Evolutionary conservation across 2,329 filamentous ascomycete species (phyloP), one percentile per base, ranked within the genome.

Genomic region (Eurotiales sp.): DNA sequence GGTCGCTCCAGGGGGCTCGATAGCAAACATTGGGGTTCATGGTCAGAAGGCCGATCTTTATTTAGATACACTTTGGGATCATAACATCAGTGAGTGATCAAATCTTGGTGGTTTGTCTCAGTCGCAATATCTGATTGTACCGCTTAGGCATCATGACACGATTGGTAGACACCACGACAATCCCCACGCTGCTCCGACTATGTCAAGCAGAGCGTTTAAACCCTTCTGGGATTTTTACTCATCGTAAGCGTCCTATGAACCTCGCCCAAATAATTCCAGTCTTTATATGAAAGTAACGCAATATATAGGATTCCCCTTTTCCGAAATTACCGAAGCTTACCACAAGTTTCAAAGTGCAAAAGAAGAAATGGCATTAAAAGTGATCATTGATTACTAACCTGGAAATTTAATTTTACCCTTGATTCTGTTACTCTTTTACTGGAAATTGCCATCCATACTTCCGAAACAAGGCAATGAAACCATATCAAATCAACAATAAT

Each of bases 11-110:
- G 80, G 79, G 1, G 80, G 78, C 3, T 66, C 70, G 0, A 74
- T 83, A 55, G 80, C 79, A 3, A 83, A 82, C 58, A 72, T 83
- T 2, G 80, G 80, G 8, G 80, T 83, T 6, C 79, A 82, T 57
- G 80, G 80, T 0, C 72, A 66, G n/a, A 75, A 73, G 42, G 79
- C 75, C 0, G 67, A 76, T 50, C 63, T 83, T 36, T 72, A 79
- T 34, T 67, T 83, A 12, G 75, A 83, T 50, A 71, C 69, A 42
- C 65, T 83, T 4, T 83, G 80, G 80, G 67, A 72, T 51, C 71
- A 72, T 53, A 82, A 82, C 56, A 77, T 81, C 42, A 66, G 75
- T 77, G n/a, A n/a, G n/a, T n/a, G n/a, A n/a, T n/a, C n/a, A n/a
- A n/a, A n/a, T n/a, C n/a, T n/a, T n/a, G n/a, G n/a, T n/a, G n/a